Conservation (phyloP, 495 filamentous ascomycete genomes). For the Echria macrotheca region DNA sequence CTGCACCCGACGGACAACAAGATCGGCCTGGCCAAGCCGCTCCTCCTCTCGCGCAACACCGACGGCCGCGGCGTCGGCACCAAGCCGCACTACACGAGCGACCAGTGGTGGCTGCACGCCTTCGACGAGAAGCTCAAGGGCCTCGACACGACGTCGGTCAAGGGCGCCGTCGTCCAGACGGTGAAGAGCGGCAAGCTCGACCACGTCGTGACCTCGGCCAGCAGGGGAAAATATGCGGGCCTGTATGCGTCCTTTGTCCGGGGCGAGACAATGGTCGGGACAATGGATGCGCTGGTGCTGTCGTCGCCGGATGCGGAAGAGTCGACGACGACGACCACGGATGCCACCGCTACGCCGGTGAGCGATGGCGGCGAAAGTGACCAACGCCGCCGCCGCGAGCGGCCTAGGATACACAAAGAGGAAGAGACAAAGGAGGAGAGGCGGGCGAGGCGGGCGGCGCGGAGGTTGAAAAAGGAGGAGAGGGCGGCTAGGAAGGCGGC, state of each 20-base stretch:
- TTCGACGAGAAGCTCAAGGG: slow-evolving; percentile 75
- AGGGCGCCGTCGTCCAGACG: slow-evolving; percentile 45
- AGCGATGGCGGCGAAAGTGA: no score
- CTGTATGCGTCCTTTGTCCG: slow-evolving; percentile 79
- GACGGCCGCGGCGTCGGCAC: slow-evolving; percentile 68
- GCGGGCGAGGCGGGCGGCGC: slow-evolving; percentile 30
- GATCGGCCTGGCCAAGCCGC: slow-evolving; percentile 61
- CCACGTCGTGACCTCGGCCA: slow-evolving; percentile 37
- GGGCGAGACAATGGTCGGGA: slow-evolving; percentile 68
- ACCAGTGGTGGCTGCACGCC: slow-evolving; percentile 77
- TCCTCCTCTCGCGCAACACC: slow-evolving; percentile 62
- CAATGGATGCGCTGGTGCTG: slow-evolving; percentile 51
- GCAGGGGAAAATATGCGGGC: slow-evolving; percentile 47
- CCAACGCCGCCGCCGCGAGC: no score
- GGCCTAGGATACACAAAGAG: slow-evolving; percentile 19
- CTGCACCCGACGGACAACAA: slow-evolving; percentile 61
- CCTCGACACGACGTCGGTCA: slow-evolving; percentile 51
- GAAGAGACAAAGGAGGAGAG: slow-evolving; percentile 36
- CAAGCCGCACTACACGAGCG: slow-evolving; percentile 55
- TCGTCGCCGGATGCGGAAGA: slow-evolving; percentile 9
- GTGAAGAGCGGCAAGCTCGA: slow-evolving; percentile 47
- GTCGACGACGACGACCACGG: no score
- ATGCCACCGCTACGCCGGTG: slow-evolving; percentile 12
- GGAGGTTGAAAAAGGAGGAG: slow-evolving; percentile 21
- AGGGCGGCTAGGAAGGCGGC: slow-evolving; percentile 13